A percentile compares a stretch with the other conserved stretches of the same genome.
These are phyloP conservation scores for Cystobasidium slooffiae DNA, from an alignment of 1,284 basidiomycete genomes.

Conservation along the genomic window DNA sequence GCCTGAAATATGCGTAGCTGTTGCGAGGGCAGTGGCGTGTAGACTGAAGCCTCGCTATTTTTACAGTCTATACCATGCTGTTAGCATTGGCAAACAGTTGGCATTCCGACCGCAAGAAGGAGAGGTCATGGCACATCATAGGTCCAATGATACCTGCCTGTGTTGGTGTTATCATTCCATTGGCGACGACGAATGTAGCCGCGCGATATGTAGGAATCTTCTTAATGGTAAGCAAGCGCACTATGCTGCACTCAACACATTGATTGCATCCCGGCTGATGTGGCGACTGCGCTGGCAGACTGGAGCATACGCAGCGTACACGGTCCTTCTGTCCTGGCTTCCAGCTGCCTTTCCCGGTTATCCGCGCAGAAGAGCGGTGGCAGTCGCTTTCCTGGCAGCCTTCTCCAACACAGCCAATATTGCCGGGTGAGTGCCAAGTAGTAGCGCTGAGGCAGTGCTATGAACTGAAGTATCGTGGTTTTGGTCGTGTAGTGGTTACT, in stretches of 20 bases:
- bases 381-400: constrained; percentile 24
- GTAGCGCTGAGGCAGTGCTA: background rate
- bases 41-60: background rate
- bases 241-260: background rate
- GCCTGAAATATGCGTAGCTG: background rate
- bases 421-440: background rate
- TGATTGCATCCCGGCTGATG: background rate
- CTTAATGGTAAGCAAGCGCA: constrained; percentile 4
- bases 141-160: constrained; percentile 74
- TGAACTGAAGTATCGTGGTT: background rate
- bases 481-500: background rate
- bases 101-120: constrained; percentile 55
- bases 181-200: constrained; percentile 19
- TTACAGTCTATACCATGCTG: background rate
- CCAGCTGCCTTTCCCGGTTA: constrained; percentile 10
- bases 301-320: constrained; percentile 27
- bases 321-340: constrained; percentile 6
- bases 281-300: background rate
- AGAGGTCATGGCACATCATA: constrained; percentile 66
- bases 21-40: background rate
- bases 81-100: constrained; percentile 17
- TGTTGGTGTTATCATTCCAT: constrained; percentile 22
- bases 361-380: constrained; percentile 13
- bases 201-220: constrained; percentile 33
- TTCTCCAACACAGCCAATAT: constrained; percentile 36